Percentiles rank a stretch among this genome's conserved stretches.
These are phyloP conservation scores for Conticribra guillardii DNA, from an alignment of 108 stramenopile genomes.

Conservation along the genomic window DNA sequence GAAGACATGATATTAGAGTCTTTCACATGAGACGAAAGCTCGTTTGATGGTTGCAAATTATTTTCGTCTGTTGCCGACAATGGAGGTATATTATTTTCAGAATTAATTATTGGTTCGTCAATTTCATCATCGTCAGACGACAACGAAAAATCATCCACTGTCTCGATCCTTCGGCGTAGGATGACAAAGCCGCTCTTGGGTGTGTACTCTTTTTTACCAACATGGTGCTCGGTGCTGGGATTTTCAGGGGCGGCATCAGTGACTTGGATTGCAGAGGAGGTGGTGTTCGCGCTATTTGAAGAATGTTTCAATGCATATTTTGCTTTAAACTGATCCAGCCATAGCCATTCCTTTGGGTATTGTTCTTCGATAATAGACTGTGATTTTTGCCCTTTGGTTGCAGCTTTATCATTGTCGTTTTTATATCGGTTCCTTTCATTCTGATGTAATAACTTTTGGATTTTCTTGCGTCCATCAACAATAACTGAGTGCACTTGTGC, in stretches of 20 bases:
- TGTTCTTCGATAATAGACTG: constrained; percentile 30
- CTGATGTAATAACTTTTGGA: constrained; percentile 24
- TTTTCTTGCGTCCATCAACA: constrained; percentile 19
- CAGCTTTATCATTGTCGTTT: not conserved
- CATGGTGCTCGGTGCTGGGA: not conserved
- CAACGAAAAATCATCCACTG: too few species aligned
- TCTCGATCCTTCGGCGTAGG: constrained; percentile 19
- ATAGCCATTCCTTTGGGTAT: constrained; percentile 22
- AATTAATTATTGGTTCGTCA: constrained; percentile 2
- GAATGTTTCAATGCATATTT: not conserved
- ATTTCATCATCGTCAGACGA: constrained; percentile 25
- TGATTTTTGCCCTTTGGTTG: not conserved
- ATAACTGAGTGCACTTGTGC: not conserved
- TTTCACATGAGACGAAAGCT: not conserved
- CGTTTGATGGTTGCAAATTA: too few species aligned
- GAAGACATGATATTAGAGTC: not conserved
- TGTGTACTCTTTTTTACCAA: not conserved
- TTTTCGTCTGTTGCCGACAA: too few species aligned
- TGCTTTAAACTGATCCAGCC: constrained; percentile 15
- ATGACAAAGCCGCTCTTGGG: constrained; percentile 4
- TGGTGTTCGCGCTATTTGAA: not conserved
- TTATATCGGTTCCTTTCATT: not conserved
- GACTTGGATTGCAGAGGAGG: not conserved
- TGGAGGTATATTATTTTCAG: too few species aligned
- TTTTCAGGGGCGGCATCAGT: too few species aligned